These are phyloP conservation scores for Cystobasidiopsis lactophilus DNA, from an alignment of 768 basidiomycete species.

Conservation along the genomic window DNA sequence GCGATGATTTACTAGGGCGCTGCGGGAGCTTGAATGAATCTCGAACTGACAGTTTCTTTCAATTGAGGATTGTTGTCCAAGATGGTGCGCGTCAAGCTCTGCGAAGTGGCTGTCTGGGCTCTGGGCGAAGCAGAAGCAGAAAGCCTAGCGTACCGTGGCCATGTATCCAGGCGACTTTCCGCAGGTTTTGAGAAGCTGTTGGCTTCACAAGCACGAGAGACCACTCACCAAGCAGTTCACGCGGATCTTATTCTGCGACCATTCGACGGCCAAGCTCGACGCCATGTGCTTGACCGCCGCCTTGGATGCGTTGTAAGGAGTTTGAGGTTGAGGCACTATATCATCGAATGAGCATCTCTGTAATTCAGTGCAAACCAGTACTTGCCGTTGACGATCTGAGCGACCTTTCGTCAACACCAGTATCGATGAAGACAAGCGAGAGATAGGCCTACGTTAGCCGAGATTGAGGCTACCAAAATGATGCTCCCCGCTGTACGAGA, in stretches of 20 bases:
- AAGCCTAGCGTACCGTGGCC: conserved; percentile 40
- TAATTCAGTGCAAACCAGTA: conserved; percentile 81
- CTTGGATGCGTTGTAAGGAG: conserved; percentile 90
- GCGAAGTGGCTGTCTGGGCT: not conserved
- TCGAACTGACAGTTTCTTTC: conserved; percentile 52
- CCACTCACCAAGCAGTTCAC: conserved; percentile 35
- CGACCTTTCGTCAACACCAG: conserved; percentile 91
- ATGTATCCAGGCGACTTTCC: conserved; percentile 70
- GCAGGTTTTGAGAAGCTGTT: not conserved
- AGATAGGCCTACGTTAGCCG: conserved; percentile 40
- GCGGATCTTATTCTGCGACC: conserved; percentile 58
- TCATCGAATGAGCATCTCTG: conserved; percentile 40
- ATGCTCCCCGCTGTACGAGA: conserved; percentile 27
- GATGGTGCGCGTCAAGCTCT: conserved; percentile 48
- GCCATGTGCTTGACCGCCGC: conserved; percentile 92
- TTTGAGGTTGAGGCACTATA: conserved; percentile 79
- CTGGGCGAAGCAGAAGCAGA: not conserved
- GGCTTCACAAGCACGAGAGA: conserved; percentile 5
- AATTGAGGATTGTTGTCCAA: conserved; percentile 51
- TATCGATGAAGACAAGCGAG: conserved; percentile 78
- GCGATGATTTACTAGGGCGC: no score
- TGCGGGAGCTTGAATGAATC: no score
- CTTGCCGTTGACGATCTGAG: conserved; percentile 85
- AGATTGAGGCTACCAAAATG: conserved; percentile 75
- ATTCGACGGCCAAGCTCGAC: conserved; percentile 74